Percentiles rank a stretch among this genome's conserved stretches.
Conservation (phyloP, 1,139 yeast genomes). For the Blastobotrys buckinghamii region DNA sequence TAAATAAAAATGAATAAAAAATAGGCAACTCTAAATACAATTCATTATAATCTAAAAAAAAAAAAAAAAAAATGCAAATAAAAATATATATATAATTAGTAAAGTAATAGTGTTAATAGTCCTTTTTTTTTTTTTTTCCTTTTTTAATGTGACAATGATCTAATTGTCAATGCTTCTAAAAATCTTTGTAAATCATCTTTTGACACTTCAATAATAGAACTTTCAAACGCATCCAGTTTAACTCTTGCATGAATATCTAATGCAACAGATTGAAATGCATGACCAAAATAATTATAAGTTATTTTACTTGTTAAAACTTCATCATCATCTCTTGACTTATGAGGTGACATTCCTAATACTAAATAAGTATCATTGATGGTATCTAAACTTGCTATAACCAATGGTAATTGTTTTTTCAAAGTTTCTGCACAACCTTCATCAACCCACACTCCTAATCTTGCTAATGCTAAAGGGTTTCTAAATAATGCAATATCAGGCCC, state of each 20-base stretch:
- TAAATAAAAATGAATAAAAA: too few species aligned
- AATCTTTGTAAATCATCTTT: constrained; percentile 86
- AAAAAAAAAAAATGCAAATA: not conserved
- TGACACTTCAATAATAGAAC: constrained; percentile 83
- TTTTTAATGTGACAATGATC: constrained; percentile 13
- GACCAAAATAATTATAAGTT: constrained; percentile 65
- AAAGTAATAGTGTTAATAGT: not conserved
- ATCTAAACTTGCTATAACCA: constrained; percentile 84
- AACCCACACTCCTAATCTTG: constrained; percentile 85
- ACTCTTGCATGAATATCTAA: constrained; percentile 79
- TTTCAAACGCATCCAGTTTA: constrained; percentile 88
- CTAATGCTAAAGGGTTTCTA: constrained; percentile 77
- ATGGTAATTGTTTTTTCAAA: constrained; percentile 63
- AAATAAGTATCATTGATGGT: constrained; percentile 68
- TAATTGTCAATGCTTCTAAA: constrained; percentile 62
- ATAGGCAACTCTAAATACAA: too few species aligned
- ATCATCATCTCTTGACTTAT: constrained; percentile 50
- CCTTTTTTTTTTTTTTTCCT: too few species aligned
- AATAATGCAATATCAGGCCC: constrained; percentile 78
- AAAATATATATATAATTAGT: not conserved
- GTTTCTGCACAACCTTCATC: constrained; percentile 83
- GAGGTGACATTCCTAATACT: constrained; percentile 84
- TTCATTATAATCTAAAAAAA: too few species aligned
- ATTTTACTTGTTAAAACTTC: constrained; percentile 23
- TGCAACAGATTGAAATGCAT: constrained; percentile 86